Evolutionary conservation across 768 basidiomycete species (phyloP).

Genomic region (Lactarius sp.): DNA sequence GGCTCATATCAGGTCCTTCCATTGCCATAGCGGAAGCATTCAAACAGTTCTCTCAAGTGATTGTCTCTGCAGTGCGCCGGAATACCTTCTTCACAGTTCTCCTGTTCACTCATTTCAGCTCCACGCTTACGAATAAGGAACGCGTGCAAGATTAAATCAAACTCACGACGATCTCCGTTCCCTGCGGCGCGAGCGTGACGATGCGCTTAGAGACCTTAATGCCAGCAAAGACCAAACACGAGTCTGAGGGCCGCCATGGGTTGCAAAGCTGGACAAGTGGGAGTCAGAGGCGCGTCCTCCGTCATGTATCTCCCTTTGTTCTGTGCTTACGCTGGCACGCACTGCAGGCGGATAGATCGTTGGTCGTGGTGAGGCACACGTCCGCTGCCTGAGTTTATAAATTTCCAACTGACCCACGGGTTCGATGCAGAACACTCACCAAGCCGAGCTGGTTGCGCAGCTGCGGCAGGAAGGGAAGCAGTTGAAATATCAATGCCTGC

Average conservation of each 20-base stretch:
- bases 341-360: constrained; percentile 12
- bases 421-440: constrained; percentile 48
- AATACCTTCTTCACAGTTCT: not conserved
- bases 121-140: constrained; percentile 22
- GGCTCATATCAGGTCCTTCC: too few relatives aligned
- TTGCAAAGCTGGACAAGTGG: constrained; percentile 22
- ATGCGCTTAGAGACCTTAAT: constrained; percentile 18
- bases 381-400: not conserved
- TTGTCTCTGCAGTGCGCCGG: constrained; percentile 37
- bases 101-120: constrained; percentile 14
- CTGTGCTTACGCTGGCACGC: not conserved
- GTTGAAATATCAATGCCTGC: constrained; percentile 64
- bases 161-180: constrained; percentile 21
- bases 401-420: not conserved
- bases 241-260: too few relatives aligned
- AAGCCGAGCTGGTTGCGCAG: constrained; percentile 54
- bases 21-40: constrained; percentile 38
- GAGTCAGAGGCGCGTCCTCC: constrained; percentile 21
- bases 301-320: not conserved
- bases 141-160: constrained; percentile 16
- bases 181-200: constrained; percentile 23
- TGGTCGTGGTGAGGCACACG: not conserved
- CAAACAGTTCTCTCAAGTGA: constrained; percentile 38
- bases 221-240: constrained; percentile 14
- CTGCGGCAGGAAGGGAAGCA: constrained; percentile 60